Evolutionary conservation across 306 rosid genomes (phyloP), one percentile per base, ranked within the genome.

Genomic region (Inga leiocalycina): DNA sequence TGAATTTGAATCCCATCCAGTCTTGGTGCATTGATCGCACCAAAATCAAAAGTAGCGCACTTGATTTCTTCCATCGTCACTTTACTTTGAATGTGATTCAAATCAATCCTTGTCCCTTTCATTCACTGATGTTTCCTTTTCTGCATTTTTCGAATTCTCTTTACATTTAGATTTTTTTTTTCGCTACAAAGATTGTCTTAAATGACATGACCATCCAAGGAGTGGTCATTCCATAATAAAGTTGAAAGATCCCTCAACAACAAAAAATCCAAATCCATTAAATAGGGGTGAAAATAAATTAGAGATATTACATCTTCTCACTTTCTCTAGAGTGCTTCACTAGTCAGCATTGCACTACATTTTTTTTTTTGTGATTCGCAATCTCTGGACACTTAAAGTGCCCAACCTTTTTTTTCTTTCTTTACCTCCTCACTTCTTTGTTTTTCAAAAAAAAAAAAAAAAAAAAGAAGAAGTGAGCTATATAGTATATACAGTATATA

Each of bases 341-440:
- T 71, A 45, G 39, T 71, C 76, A 71, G 76, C 76, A 71, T 71
- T 44, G 45, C 76, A 71, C 76, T 45, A 45, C 34, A 5, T 22
- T 6, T 2, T 22, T 2, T 22, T 2, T 20, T 62, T 6, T 45
- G 76, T 71, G 76, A 22, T 71, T 71, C 57, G 76, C 57, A 71
- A 22, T 44, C n/a, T 46, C 13, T 51, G 45, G 45, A 51, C 30
- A 32, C n/a, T 3, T 9, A 22, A n/a, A 14, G 52, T 4, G 54
- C 46, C 17, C 14, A 41, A n/a, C 15, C 75, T 57, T 57, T 54
- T 17, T 52, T 57, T 57, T 57, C 59, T 52, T 52, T 52, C 9
- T 52, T 2, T 52, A 49, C 16, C 3, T 12, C 52, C 52, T 13
- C 16, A 48, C 15, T 48, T 4, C 20, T 17, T 52, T 52, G 22